Evolutionary conservation across 805 yeast genomes (phyloP), one percentile per base, ranked within the genome.

Genomic region (Candida koratica): DNA sequence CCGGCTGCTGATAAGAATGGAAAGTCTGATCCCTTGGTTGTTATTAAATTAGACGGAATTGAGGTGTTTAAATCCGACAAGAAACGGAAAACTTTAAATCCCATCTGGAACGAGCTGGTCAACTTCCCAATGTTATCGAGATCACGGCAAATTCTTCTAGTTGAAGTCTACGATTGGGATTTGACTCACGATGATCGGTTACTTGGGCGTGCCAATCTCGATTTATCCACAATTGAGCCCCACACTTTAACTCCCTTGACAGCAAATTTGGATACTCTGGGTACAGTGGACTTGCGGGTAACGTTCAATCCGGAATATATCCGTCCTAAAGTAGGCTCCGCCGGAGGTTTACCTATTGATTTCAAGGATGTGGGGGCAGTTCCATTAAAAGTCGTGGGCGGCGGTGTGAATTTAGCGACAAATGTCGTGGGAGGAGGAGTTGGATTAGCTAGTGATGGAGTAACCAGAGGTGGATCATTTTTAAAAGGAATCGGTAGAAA

Each of bases 111-210:
- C 53, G 93, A 85, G 48, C 56, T 63, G 6, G 64, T 75, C 16
- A 68, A 67, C 4, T 58, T 86, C 46, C 79, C 84, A 4, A 56
- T 84, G 39, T 68, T 74, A 24, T 81, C 93, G 0, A 75, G 86
- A 56, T 61, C 78, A 2, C 71, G 83, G 52, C 63, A 73, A 17
- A 48, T 61, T 12, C 53, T 82, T 18, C 43, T 56, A 22, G 46
- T 80, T 16, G 71, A 70, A 29, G 76, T 80, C 12, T 74, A 61
- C 49, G 93, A 84, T 56, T 84, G 90, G 90, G 93, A 84, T 58
- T 69, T 81, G 53, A 73, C 88, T 16, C 89, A 85, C 44, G 74
- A 70, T 34, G 77, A 80, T 56, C 84, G 77, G 44, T 53, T 69
- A 16, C 56, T 84, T 34, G 89, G 89, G 28, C 48, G 58, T 22